Evolutionary conservation across 352 stramenopile genomes (phyloP).

Genomic region (Pythium chondricola): DNA sequence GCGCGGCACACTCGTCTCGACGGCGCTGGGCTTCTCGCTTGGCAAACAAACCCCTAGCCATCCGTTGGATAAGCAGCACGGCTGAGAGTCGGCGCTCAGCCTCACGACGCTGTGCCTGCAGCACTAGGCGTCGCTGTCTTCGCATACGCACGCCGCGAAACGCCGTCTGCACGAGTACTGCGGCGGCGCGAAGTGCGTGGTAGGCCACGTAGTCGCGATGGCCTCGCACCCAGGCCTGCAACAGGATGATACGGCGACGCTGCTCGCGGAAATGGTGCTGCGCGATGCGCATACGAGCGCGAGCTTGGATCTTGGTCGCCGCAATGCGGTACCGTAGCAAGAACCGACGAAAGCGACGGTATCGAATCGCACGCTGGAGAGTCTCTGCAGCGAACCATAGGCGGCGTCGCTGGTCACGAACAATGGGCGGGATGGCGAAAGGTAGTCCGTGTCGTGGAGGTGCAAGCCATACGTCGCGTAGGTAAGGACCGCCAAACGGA

Average conservation of each 20-base stretch:
- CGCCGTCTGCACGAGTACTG: constrained; percentile 48
- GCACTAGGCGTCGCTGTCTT: constrained; percentile 46
- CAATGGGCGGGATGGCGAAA: constrained; percentile 39
- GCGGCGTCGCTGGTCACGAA: constrained; percentile 49
- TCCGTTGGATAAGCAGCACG: constrained; percentile 39
- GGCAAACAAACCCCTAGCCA: constrained; percentile 51
- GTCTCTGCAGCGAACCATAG: constrained; percentile 50
- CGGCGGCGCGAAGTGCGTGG: constrained; percentile 31
- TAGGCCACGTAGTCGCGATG: constrained; percentile 36
- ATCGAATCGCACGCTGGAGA: constrained; percentile 52
- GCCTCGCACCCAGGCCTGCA: constrained; percentile 56
- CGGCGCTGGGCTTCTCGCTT: constrained; percentile 23
- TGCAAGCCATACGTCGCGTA: constrained; percentile 59
- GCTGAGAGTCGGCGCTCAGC: constrained; percentile 37
- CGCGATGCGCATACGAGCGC: constrained; percentile 43
- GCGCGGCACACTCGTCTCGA: constrained; percentile 23
- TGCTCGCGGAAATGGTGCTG: constrained; percentile 22
- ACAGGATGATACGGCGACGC: constrained; percentile 34
- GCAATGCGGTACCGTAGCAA: constrained; percentile 47
- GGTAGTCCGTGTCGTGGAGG: constrained; percentile 22
- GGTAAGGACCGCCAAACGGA: constrained; percentile 30
- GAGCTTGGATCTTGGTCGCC: constrained; percentile 52
- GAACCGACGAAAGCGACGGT: constrained; percentile 43
- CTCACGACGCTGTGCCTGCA: constrained; percentile 42
- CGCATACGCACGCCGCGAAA: constrained; percentile 44